A percentile compares a stretch with the other conserved stretches of the same genome.
Evolutionary conservation across 306 rosid species (phyloP).

Genomic region (Alnus glutinosa): DNA sequence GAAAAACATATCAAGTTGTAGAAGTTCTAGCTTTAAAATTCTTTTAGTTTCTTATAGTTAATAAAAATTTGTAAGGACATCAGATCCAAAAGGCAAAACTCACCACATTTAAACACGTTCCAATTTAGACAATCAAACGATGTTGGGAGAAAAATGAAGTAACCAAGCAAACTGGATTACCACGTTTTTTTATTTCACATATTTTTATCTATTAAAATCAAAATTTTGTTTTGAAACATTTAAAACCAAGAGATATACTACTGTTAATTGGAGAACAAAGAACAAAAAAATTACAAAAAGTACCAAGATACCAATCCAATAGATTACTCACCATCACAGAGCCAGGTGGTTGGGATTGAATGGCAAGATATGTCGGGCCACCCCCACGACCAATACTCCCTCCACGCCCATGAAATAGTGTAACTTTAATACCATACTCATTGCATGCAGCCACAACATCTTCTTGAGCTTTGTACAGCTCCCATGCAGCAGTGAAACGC

Average conservation of each 20-base stretch:
- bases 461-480: constrained; percentile 96
- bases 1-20: no score
- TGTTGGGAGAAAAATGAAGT: background rate
- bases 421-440: constrained; percentile 83
- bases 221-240: background rate
- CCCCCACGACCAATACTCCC: constrained; percentile 99
- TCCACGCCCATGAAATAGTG: constrained; percentile 94
- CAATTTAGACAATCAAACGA: constrained; percentile 19
- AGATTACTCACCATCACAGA: constrained; percentile 81
- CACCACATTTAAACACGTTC: constrained; percentile 7
- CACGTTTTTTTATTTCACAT: background rate
- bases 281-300: constrained; percentile 8
- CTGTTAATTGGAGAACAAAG: constrained; percentile 11
- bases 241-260: background rate
- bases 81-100: constrained; percentile 3
- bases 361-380: constrained; percentile 94
- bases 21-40: background rate
- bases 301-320: constrained; percentile 11
- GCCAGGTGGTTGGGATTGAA: constrained; percentile 98
- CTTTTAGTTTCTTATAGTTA: background rate
- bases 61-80: background rate
- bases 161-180: background rate
- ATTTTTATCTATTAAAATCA: no score
- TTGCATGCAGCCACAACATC: constrained; percentile 93
- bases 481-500: constrained; percentile 96